Evolutionary conservation across 306 rosid species (phyloP), one percentile per base, ranked within the genome.

Genomic region (Coriaria nepalensis): DNA sequence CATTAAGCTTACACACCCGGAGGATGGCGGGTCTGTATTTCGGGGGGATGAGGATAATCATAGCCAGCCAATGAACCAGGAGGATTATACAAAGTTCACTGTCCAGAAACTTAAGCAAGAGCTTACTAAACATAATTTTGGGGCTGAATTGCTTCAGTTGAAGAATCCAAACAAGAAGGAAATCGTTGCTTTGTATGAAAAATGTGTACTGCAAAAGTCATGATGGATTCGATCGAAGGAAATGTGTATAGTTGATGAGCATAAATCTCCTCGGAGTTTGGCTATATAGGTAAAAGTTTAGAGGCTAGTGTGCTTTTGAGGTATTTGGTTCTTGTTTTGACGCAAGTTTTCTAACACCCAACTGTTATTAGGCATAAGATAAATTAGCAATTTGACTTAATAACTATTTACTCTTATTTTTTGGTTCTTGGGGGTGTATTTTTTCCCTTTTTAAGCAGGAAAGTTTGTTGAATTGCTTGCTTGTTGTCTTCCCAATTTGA

Each of bases 1-100:
- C 4, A 45, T 50, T 12, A 68, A 52, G 60, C 40, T 50, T 60
- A 55, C 59, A 2, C 94, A 67, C 11, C 66, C 86, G 7, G 96
- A 86, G 59, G 98, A 82, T n/a, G 98, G 98, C 2, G 94, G 94
- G 49, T 90, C 98, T 0, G 45, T 63, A 64, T 90, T 72, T 55
- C 71, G 53, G 59, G 95, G 85, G n/a, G 73, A 71, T 4, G 94
- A 79, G 32, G 93, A 84, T n/a, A 72, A 61, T 52, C 64, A 60
- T n/a, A 77, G 98, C 51, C 92, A 73, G 71, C 85, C 69, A 51
- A 60, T 73, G 8, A 78, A 66, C 34, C 66, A 69, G 53, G 95
- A 79, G 49, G 96, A 92, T 37, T 75, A 82, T 52, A 92, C 61
- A 8, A 92, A 68, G 71, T 82, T 92, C 67, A 92, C 98, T 0